A percentile compares a stretch with the other conserved stretches of the same genome.
Conservation (phyloP, 441 rosid genomes). For the Geranium incanum region DNA sequence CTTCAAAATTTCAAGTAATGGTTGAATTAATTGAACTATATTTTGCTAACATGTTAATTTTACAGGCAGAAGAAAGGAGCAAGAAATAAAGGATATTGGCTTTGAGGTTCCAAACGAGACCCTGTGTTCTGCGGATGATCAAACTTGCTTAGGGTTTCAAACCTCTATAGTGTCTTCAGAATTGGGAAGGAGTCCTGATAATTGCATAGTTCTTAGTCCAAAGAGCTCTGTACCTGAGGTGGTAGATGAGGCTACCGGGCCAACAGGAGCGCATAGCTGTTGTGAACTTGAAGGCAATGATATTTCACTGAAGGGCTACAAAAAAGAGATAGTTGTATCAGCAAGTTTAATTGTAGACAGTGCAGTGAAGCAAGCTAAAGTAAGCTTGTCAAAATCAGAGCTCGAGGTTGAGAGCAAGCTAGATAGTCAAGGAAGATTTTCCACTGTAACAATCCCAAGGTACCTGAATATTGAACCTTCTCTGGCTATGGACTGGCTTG, state of each 20-base stretch:
- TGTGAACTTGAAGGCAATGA: constrained; percentile 28
- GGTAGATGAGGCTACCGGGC: constrained; percentile 24
- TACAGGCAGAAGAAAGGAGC: constrained; percentile 42
- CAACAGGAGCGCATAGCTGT: constrained; percentile 22
- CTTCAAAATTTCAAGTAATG: not conserved
- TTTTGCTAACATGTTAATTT: constrained; percentile 15
- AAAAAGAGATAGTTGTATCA: constrained; percentile 31
- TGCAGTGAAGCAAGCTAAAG: constrained; percentile 29
- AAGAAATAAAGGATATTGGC: constrained; percentile 23
- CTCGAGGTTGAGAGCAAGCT: constrained; percentile 27
- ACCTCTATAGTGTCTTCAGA: constrained; percentile 28
- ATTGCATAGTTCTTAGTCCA: not conserved
- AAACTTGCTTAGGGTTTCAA: constrained; percentile 26
- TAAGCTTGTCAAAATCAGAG: constrained; percentile 29
- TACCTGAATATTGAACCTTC: constrained; percentile 80
- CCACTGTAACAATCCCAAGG: constrained; percentile 41
- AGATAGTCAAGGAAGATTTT: constrained; percentile 33
- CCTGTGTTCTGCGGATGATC: constrained; percentile 26
- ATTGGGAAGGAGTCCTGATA: constrained; percentile 19
- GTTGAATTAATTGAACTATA: not conserved
- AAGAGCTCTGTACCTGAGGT: constrained; percentile 15
- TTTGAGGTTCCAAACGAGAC: constrained; percentile 22
- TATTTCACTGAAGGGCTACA: constrained; percentile 23
- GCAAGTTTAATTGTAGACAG: constrained; percentile 28
- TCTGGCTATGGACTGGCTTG: constrained; percentile 97